Evolutionary conservation across 768 basidiomycete genomes (phyloP).

Genomic region (Tulasnella sp.): DNA sequence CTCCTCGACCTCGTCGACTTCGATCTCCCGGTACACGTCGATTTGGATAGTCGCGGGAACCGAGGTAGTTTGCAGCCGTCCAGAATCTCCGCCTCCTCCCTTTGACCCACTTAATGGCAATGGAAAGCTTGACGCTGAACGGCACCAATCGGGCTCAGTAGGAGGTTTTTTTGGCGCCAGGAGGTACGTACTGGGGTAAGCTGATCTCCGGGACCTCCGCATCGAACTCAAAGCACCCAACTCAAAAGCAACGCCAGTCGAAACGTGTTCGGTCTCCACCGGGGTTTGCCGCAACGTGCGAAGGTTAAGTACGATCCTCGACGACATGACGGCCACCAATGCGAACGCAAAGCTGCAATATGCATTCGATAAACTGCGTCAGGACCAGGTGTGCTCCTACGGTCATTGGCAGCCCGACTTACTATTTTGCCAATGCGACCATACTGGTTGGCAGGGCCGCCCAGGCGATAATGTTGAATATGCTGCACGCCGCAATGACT

Average conservation of each 20-base stretch:
- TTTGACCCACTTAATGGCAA: neutral
- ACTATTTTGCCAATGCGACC: slow-evolving; percentile 4
- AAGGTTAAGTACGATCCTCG: neutral
- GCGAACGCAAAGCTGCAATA: neutral
- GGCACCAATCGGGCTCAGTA: neutral
- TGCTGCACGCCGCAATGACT: neutral
- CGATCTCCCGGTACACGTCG: neutral
- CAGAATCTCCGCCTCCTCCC: neutral
- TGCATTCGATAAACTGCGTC: neutral
- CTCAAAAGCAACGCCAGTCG: neutral
- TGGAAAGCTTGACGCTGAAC: neutral
- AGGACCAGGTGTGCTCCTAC: neutral
- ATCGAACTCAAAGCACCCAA: neutral
- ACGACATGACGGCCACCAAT: neutral
- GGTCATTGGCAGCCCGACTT: neutral
- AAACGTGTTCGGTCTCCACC: neutral
- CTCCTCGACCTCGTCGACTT: neutral
- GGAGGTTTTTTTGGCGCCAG: neutral
- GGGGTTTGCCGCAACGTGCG: neutral
- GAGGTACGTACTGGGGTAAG: neutral
- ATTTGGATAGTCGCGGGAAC: neutral
- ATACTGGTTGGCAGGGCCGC: neutral
- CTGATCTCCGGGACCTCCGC: neutral
- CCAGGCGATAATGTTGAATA: neutral
- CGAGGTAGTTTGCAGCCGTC: neutral